phyloP scores from a whole-genome alignment of 164 flowering plant genomes.

The Magnolia sinica region DNA sequence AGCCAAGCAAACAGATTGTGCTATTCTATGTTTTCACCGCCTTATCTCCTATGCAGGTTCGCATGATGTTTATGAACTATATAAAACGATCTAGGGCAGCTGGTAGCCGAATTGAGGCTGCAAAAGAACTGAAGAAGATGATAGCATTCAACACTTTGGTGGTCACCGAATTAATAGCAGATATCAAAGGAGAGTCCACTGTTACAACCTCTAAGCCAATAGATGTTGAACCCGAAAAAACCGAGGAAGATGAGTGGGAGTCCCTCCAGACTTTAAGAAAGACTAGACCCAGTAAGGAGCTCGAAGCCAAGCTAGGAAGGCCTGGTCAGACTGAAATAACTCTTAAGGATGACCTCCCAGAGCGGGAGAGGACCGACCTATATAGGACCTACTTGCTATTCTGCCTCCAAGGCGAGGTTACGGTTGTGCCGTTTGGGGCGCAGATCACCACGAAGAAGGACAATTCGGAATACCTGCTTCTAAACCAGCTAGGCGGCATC shows the following conservation, averaged over 20 bases:
- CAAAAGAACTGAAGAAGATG: conserved; percentile 87
- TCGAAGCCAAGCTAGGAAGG: conserved; percentile 47
- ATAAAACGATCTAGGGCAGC: conserved; percentile 61
- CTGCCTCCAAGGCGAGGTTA: conserved; percentile 77
- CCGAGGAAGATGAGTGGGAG: conserved; percentile 69
- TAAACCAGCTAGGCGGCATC: conserved; percentile 77
- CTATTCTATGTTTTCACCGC: background rate
- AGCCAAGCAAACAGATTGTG: too few species aligned
- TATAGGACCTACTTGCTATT: conserved; percentile 76
- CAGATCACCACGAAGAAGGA: conserved; percentile 66
- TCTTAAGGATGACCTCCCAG: conserved; percentile 79
- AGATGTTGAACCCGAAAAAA: conserved; percentile 27
- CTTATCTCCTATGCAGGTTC: conserved; percentile 46
- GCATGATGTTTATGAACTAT: conserved; percentile 60
- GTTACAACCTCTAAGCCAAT: conserved; percentile 40
- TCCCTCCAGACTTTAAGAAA: conserved; percentile 66
- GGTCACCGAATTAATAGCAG: conserved; percentile 75
- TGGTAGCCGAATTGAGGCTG: conserved; percentile 63
- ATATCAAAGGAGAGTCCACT: conserved; percentile 82
- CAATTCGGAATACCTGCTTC: conserved; percentile 59
- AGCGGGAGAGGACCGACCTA: conserved; percentile 69
- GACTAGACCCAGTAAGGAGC: conserved; percentile 50
- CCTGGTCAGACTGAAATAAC: conserved; percentile 81
- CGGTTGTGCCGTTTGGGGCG: conserved; percentile 60
- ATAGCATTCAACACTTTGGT: conserved; percentile 76